Conservation (phyloP, 352 stramenopile genomes). For the Globisporangium nagaii region DNA sequence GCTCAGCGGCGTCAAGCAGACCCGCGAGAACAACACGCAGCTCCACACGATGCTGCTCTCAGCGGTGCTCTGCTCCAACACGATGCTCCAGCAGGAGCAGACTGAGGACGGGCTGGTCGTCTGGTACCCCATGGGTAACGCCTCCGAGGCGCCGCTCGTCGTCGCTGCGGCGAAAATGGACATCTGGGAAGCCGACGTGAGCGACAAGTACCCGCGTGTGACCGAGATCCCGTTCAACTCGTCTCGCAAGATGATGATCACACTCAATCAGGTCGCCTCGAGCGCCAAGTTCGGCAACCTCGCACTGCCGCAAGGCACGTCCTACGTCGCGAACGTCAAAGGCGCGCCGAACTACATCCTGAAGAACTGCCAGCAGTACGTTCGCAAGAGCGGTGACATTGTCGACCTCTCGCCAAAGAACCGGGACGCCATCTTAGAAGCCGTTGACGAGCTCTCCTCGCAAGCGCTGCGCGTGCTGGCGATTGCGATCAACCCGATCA, state of each 20-base stretch:
- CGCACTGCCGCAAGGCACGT: slow-evolving; percentile 10
- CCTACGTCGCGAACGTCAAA: slow-evolving; percentile 29
- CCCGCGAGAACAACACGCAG: slow-evolving; percentile 16
- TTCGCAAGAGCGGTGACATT: slow-evolving; percentile 20
- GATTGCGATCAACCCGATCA: slow-evolving; percentile 51
- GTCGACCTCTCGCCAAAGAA: slow-evolving; percentile 13
- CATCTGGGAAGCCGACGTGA: slow-evolving; percentile 23
- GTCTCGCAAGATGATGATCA: slow-evolving; percentile 89
- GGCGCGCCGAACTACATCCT: slow-evolving; percentile 37
- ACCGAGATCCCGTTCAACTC: slow-evolving; percentile 90
- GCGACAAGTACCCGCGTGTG: slow-evolving; percentile 37
- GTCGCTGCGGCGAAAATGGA: slow-evolving; percentile 35
- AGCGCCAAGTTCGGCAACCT: slow-evolving; percentile 20
- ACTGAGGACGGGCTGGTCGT: slow-evolving; percentile 8
- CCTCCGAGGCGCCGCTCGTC: slow-evolving; percentile 36
- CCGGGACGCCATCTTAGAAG: slow-evolving; percentile 20
- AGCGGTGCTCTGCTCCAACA: slow-evolving; percentile 41
- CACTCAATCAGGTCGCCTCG: slow-evolving; percentile 12
- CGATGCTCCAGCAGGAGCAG: slow-evolving; percentile 22
- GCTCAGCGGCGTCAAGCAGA: slow-evolving; percentile 18
- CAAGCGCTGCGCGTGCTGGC: slow-evolving; percentile 64
- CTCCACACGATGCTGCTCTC: slow-evolving; percentile 27
- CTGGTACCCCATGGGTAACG: slow-evolving; percentile 31
- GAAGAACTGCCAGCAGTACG: slow-evolving; percentile 26
- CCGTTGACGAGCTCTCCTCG: slow-evolving; percentile 25